Evolutionary conservation across 805 yeast species (phyloP).

Genomic region (Candida hispaniensis): DNA sequence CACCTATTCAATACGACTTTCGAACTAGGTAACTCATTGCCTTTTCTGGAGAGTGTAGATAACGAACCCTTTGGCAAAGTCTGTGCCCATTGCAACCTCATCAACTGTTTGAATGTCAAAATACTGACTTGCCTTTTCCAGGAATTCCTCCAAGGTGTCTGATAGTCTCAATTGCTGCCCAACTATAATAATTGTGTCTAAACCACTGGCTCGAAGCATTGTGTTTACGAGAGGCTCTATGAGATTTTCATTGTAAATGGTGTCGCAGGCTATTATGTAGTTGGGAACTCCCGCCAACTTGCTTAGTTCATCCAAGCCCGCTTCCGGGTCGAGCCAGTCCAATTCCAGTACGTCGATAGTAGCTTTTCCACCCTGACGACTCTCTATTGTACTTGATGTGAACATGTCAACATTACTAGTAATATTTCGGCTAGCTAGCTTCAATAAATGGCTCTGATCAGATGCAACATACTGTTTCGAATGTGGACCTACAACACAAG

Average conservation of each 20-base stretch:
- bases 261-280: conserved; percentile 50
- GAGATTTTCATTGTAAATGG: conserved; percentile 53
- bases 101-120: too few species aligned
- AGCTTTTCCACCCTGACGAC: conserved; percentile 3
- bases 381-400: conserved; percentile 21
- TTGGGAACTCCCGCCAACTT: conserved; percentile 26
- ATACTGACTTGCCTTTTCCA: too few species aligned
- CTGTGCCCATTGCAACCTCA: conserved; percentile 12
- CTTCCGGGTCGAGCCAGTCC: conserved; percentile 49
- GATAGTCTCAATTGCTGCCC: conserved; percentile 48
- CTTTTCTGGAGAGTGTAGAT: too few species aligned
- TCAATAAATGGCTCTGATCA: conserved; percentile 47
- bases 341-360: conserved; percentile 37
- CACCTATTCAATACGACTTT: too few species aligned
- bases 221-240: conserved; percentile 41
- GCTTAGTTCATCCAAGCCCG: conserved; percentile 27
- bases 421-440: conserved; percentile 40
- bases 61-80: conserved; percentile 18
- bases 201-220: conserved; percentile 27
- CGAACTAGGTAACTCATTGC: too few species aligned
- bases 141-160: conserved; percentile 39
- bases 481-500: conserved; percentile 32
- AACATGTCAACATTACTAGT: conserved; percentile 29
- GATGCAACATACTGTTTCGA: conserved; percentile 40
- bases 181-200: conserved; percentile 32